Percentiles rank a stretch among this genome's conserved stretches.
These are phyloP conservation scores for Leucocoprinus birnbaumii DNA, from an alignment of 768 basidiomycete species.

Conservation along the genomic window DNA sequence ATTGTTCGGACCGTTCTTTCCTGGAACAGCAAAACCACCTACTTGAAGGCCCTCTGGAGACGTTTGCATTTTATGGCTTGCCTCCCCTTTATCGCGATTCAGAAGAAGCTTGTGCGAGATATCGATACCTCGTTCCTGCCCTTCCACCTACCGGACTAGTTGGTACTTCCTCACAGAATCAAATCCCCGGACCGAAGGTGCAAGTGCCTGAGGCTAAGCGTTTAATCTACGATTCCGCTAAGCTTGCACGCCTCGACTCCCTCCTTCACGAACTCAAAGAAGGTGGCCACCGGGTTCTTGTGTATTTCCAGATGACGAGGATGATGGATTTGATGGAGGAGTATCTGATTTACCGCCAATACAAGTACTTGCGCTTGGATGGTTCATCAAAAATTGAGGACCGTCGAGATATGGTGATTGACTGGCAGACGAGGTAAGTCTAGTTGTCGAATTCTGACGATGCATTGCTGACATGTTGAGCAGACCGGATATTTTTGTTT, in stretches of 20 bases:
- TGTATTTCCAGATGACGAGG: constrained; percentile 99
- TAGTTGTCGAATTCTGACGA: neutral
- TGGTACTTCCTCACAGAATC: constrained; percentile 59
- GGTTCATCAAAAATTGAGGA: constrained; percentile 95
- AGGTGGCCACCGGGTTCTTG: constrained; percentile 88
- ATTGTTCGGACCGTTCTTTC: constrained; percentile 77
- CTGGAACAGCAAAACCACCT: constrained; percentile 62
- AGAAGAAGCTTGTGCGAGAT: constrained; percentile 42
- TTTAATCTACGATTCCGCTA: constrained; percentile 94
- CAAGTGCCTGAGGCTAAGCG: constrained; percentile 93
- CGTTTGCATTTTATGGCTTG: constrained; percentile 81
- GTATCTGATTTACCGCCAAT: constrained; percentile 94
- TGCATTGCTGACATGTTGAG: constrained; percentile 8
- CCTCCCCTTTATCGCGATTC: constrained; percentile 65
- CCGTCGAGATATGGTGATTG: constrained; percentile 97
- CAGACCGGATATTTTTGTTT: constrained; percentile 87
- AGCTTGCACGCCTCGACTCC: constrained; percentile 85
- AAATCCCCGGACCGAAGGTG: constrained; percentile 82
- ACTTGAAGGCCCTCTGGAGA: constrained; percentile 69
- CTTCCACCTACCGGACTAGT: constrained; percentile 69
- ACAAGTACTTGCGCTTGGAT: constrained; percentile 91
- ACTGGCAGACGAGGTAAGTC: constrained; percentile 93
- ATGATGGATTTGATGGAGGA: constrained; percentile 99
- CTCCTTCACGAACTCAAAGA: constrained; percentile 91
- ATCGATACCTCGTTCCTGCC: constrained; percentile 50